Conservation (phyloP, 2,329 filamentous ascomycete species). For the Colletotrichum sidae region DNA sequence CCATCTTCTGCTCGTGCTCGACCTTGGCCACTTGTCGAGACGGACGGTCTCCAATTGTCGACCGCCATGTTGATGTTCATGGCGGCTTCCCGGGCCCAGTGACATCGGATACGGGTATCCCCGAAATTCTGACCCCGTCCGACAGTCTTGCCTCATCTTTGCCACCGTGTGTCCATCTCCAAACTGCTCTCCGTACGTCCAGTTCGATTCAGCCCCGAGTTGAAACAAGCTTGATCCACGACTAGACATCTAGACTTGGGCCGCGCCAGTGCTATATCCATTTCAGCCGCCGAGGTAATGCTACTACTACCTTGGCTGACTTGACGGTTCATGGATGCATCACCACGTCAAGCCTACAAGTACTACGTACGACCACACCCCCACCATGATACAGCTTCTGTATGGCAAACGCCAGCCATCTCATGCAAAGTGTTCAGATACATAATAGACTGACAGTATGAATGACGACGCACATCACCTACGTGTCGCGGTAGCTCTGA, state of each 20-base stretch:
- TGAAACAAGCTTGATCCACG: too few species aligned
- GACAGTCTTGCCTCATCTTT: too few species aligned
- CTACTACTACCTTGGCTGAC: conserved; percentile 6
- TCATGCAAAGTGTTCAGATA: neutral
- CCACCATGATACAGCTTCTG: neutral
- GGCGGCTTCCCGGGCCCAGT: neutral
- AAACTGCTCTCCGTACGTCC: too few species aligned
- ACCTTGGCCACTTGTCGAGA: conserved; percentile 17
- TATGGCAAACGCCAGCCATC: neutral
- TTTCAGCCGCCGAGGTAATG: too few species aligned
- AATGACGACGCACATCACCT: conserved; percentile 1
- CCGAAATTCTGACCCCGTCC: too few species aligned
- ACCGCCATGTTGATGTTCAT: neutral
- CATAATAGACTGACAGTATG: too few species aligned
- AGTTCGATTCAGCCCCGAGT: too few species aligned
- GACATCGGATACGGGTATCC: too few species aligned
- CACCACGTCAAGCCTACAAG: conserved; percentile 17
- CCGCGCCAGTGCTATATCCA: too few species aligned
- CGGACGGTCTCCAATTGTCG: conserved; percentile 17
- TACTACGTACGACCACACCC: conserved; percentile 6
- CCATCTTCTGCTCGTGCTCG: neutral
- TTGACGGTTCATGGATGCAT: conserved; percentile 21
- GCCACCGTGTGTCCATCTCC: too few species aligned
- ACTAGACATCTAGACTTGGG: too few species aligned
- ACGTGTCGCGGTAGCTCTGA: conserved; percentile 6